Evolutionary conservation across 2,329 filamentous ascomycete genomes (phyloP).

Genomic region (Neoscytalidium dimidiatum): DNA sequence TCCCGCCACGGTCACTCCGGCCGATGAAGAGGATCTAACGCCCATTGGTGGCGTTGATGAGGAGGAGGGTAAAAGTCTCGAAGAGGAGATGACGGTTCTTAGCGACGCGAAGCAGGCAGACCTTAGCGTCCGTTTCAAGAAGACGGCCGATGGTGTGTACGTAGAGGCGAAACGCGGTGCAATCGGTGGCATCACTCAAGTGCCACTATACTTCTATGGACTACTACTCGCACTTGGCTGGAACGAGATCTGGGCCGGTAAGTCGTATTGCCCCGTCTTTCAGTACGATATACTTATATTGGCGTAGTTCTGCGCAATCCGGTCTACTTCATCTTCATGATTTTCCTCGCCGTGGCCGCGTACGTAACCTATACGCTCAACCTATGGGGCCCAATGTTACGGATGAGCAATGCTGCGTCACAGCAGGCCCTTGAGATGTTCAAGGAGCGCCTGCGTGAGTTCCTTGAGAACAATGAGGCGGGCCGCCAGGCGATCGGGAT

Average conservation of each 20-base stretch:
- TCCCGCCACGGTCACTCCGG: slow-evolving; percentile 71
- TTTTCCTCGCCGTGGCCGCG: slow-evolving; percentile 72
- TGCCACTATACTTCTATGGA: slow-evolving; percentile 93
- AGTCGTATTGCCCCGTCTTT: slow-evolving; percentile 38
- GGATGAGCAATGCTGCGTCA: slow-evolving; percentile 89
- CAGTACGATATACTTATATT: neutral
- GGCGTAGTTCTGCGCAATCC: slow-evolving; percentile 84
- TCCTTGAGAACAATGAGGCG: slow-evolving; percentile 83
- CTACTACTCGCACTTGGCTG: slow-evolving; percentile 89
- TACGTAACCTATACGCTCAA: slow-evolving; percentile 95
- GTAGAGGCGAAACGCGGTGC: slow-evolving; percentile 97
- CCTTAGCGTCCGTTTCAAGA: slow-evolving; percentile 93
- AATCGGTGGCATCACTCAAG: slow-evolving; percentile 90
- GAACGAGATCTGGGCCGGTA: slow-evolving; percentile 96
- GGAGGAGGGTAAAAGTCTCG: slow-evolving; percentile 88
- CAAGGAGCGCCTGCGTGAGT: slow-evolving; percentile 87
- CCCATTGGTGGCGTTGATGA: slow-evolving; percentile 95
- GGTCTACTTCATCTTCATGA: slow-evolving; percentile 84
- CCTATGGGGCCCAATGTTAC: slow-evolving; percentile 91
- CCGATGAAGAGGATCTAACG: slow-evolving; percentile 85
- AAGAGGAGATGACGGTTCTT: slow-evolving; percentile 96
- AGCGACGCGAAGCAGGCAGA: slow-evolving; percentile 89
- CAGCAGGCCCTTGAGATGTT: slow-evolving; percentile 86
- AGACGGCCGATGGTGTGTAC: slow-evolving; percentile 95
- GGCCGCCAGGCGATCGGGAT: slow-evolving; percentile 82